Evolutionary conservation across 2,329 filamentous ascomycete genomes (phyloP), one percentile per base, ranked within the genome.

Genomic region (Cladosporium sp.): DNA sequence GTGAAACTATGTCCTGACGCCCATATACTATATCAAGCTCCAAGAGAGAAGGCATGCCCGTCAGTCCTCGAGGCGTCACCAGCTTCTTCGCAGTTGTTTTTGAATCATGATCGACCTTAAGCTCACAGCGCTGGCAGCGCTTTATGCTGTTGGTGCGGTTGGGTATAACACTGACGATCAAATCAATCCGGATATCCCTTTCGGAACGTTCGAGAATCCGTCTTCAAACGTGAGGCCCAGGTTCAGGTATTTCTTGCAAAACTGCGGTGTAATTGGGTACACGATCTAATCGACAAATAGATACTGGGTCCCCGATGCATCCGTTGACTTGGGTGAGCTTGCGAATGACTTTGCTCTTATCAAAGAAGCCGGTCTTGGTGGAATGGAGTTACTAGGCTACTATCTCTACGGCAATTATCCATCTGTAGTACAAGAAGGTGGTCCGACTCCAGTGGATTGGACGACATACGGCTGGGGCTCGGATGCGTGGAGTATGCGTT

Each of bases 231-330:
- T 64, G 1, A 61, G 66, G 7, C 65, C 66, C 18, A 56, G 63
- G 3, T 60, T 58, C n/a, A 50, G 49, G 43, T 54, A 17, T 17
- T 7, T 7, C n/a, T 36, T n/a, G 15, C 15, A 7, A 36, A n/a
- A n/a, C n/a, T n/a, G 13, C 9, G 4, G 15, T 7, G 15, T 7
- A n/a, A 36, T 15, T 36, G 4, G 4, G 8, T 11, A 36, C 12
- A 36, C 22, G 15, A 17, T 36, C 32, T 36, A 36, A 47, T 20
- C 20, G 9, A 17, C 37, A 13, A 19, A 47, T 36, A 62, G 68
- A 41, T 72, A 71, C 57, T 72, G 70, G 70, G 58, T 71, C 2
- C 66, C 66, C 7, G 69, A 71, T 58, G 66, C 69, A 4, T 63
- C 61, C 2, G 65, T 70, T 4, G 58, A 68, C 45, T 41, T 58